Evolutionary conservation across 495 filamentous ascomycete genomes (phyloP), one percentile per base, ranked within the genome.

Genomic region (Xylaria acuta): DNA sequence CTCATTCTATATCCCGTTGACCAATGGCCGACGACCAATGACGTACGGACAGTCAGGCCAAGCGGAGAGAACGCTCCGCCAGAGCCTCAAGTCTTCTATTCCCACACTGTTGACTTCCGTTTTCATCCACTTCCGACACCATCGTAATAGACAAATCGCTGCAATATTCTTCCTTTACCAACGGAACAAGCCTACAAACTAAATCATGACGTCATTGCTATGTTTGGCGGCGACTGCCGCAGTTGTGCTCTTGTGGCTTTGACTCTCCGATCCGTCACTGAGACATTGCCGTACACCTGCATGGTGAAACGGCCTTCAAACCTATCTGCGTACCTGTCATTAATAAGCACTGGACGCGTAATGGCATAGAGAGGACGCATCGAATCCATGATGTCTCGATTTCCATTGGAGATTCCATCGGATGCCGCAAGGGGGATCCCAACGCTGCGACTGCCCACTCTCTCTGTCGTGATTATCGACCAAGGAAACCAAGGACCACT

Each of bases 21-120:
- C 45, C 34, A 34, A 64, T 58, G 32, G 41, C 27, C 12, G 1
- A 34, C 6, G 20, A 27, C 11, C 27, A 64, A 54, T 51, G 41
- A 64, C 45, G 59, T 67, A 54, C 1, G 34, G 22, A 27, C 1
- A 9, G 14, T 16, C 7, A 25, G 4, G 2, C 18, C 22, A 9
- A 22, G 49, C 67, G 67, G 67, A 70, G 41, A 32, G n/a, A 49
- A 60, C 32, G 67, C 54, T 70, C 67, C 67, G 67, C 22, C 12
- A 40, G 54, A 70, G 67, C 67, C 67, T 70, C 67, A 67, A 67
- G 27, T 22, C 43, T 2, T 34, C 60, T 11, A 3, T 11, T 22
- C n/a, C 25, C 36, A 1, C 20, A 62, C n/a, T 12, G 25, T 40
- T 18, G 38, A 64, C 62, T 47, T 47, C 62, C 41, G 27, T 51